phyloP scores from a whole-genome alignment of 805 yeast genomes.

The Metschnikowia matae region DNA sequence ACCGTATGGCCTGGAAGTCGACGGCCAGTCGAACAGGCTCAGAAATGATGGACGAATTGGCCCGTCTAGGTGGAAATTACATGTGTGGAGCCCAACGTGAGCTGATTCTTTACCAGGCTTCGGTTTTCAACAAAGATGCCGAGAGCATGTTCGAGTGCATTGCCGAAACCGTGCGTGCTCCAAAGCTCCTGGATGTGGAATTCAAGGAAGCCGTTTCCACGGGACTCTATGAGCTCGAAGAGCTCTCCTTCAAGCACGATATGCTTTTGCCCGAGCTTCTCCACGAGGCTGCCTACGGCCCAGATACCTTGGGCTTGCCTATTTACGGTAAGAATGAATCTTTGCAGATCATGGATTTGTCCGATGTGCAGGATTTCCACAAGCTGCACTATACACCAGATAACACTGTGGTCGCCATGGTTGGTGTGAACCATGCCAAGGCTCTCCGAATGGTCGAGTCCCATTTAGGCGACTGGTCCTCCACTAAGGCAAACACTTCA shows the following conservation, averaged over 20 bases:
- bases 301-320: constrained; percentile 80
- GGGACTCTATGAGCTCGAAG: constrained; percentile 77
- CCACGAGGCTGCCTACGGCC: constrained; percentile 73
- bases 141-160: constrained; percentile 73
- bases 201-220: constrained; percentile 67
- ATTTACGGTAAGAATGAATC: constrained; percentile 73
- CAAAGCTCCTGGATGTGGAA: constrained; percentile 65
- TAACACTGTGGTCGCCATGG: constrained; percentile 77
- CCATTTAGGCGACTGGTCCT: constrained; percentile 59
- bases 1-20: constrained; percentile 79
- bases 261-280: constrained; percentile 83
- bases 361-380: constrained; percentile 58
- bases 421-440: constrained; percentile 70
- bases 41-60: constrained; percentile 71
- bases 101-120: constrained; percentile 87
- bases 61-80: constrained; percentile 86
- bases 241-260: constrained; percentile 80
- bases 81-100: constrained; percentile 93
- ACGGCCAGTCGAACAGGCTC: constrained; percentile 55
- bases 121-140: constrained; percentile 84
- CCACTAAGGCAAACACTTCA: neutral
- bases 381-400: constrained; percentile 69
- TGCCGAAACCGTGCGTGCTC: constrained; percentile 73
- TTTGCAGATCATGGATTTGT: constrained; percentile 50
- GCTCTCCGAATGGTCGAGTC: constrained; percentile 63